Base-by-base conservation (phyloP, 176 grass and related monocot species). In the Oryza glumipatula region DNA sequence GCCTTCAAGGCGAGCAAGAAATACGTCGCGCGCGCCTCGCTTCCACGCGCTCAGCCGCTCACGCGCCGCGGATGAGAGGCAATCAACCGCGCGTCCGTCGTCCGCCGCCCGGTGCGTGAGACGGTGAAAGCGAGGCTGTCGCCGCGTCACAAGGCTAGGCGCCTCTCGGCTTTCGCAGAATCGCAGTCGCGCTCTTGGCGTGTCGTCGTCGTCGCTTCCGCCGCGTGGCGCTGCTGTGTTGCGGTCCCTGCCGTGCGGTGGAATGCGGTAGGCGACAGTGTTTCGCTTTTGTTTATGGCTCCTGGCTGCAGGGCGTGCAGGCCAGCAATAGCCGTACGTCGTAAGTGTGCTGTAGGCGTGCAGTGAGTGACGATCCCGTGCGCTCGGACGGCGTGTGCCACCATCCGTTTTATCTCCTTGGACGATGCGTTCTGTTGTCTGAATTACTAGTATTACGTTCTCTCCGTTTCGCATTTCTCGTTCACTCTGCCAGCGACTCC, bases 1-100 rank as follows among this genome's bases (percentile, higher is more conserved):
- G 83, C 84, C 73, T 90, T 79, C 67, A 83, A 67, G 79, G 46
- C 39, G 39, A 43, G 39, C 39, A 43, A 43, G 39, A 43, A 43
- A 9, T 43, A 43, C 39, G 39, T 43, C 39, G 39, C 39, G 28
- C 2, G 39, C 39, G 39, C 39, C 39, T 43, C 39, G 39, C 43
- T 44, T 8, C 26, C 26, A 26, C 26, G 26, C 26, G 26, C 26
- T 26, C 26, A 26, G 26, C 43, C 43, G 43, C 43, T 44, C 43
- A 77, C 66, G 73, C 66, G 30, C 44, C 30, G 21, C 41, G 15
- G 44, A 72, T 52, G 81, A 75, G 58, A 17, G 33, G 3, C 70
- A 65, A 65, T 51, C 71, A 52, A 51, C 48, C 38, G 38, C 38
- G 38, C 38, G 38, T 36, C 35, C 33, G 33, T 3, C 33, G 33